These are phyloP conservation scores for Ceratorhiza oryzae-sativae DNA, from an alignment of 1,284 basidiomycete genomes.

Conservation along the genomic window DNA sequence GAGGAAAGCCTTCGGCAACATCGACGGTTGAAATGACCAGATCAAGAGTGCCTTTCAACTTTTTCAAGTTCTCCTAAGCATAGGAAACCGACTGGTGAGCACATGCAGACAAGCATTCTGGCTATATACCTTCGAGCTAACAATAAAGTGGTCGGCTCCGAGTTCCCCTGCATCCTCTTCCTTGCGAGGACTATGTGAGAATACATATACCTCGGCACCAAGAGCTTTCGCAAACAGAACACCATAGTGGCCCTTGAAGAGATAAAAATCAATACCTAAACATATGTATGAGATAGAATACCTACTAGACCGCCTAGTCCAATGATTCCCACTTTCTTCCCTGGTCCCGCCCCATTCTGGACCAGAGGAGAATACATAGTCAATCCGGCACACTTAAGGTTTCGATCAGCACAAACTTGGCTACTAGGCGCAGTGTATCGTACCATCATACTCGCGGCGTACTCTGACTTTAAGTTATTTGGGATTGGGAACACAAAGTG, in stretches of 20 bases:
- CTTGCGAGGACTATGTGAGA: conserved; percentile 69
- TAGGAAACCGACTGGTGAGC: background rate
- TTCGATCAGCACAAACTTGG: background rate
- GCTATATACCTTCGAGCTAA: conserved; percentile 49
- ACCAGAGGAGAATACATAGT: conserved; percentile 72
- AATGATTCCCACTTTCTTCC: conserved; percentile 71
- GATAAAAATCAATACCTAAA: conserved; percentile 43
- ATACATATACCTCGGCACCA: conserved; percentile 68
- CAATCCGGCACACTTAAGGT: conserved; percentile 62
- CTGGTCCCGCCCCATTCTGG: conserved; percentile 66
- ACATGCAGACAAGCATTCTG: background rate
- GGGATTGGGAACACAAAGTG: conserved; percentile 76
- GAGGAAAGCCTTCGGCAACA: conserved; percentile 47
- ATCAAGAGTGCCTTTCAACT: conserved; percentile 60
- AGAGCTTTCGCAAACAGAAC: conserved; percentile 65
- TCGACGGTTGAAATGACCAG: conserved; percentile 65
- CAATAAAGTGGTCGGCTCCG: conserved; percentile 64
- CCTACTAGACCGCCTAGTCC: conserved; percentile 68
- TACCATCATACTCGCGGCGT: conserved; percentile 56
- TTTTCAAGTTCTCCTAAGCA: conserved; percentile 57
- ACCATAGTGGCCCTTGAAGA: conserved; percentile 57
- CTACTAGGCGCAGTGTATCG: conserved; percentile 38
- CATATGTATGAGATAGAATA: conserved; percentile 41
- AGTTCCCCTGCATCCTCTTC: conserved; percentile 69
- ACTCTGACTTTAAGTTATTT: conserved; percentile 60